Percentiles rank a stretch among this genome's conserved stretches.
These are phyloP conservation scores for Nitzschia sp. DNA, from an alignment of 108 stramenopile species.

Conservation along the genomic window DNA sequence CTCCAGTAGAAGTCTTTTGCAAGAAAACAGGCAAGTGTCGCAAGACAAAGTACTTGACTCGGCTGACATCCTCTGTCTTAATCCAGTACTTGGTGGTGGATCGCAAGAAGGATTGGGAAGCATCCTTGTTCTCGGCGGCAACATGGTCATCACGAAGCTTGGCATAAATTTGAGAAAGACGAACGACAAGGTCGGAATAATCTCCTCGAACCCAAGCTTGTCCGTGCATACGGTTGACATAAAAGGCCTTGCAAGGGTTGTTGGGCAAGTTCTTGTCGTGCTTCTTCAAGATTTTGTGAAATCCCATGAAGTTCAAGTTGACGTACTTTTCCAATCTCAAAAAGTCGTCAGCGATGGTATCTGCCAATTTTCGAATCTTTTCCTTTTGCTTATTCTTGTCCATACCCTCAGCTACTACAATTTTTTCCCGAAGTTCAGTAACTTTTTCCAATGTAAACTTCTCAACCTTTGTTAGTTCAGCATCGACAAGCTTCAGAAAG, in stretches of 20 bases:
- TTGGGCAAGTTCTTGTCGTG: constrained; percentile 91
- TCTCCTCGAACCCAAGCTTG: constrained; percentile 96
- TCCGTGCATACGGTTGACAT: constrained; percentile 91
- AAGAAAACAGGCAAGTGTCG: constrained; percentile 94
- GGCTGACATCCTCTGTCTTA: constrained; percentile 90
- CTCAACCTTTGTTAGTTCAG: constrained; percentile 86
- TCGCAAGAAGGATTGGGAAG: constrained; percentile 82
- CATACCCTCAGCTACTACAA: constrained; percentile 36
- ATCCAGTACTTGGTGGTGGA: constrained; percentile 98
- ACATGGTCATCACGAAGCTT: constrained; percentile 74
- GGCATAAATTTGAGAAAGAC: constrained; percentile 78
- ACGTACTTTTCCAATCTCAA: constrained; percentile 93
- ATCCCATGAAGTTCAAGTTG: constrained; percentile 96
- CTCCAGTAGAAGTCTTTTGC: constrained; percentile 87
- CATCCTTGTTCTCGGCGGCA: constrained; percentile 73
- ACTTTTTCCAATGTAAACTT: constrained; percentile 79
- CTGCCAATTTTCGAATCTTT: constrained; percentile 45
- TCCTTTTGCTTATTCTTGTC: constrained; percentile 22
- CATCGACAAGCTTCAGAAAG: constrained; percentile 81
- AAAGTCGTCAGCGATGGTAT: constrained; percentile 72
- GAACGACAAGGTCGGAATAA: constrained; percentile 91
- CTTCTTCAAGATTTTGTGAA: constrained; percentile 98
- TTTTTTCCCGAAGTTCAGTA: constrained; percentile 60
- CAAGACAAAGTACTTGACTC: constrained; percentile 90
- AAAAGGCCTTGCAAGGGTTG: constrained; percentile 88